These are phyloP conservation scores for Chlorella sp. DNA, from an alignment of 139 green algal species.

Conservation along the genomic window DNA sequence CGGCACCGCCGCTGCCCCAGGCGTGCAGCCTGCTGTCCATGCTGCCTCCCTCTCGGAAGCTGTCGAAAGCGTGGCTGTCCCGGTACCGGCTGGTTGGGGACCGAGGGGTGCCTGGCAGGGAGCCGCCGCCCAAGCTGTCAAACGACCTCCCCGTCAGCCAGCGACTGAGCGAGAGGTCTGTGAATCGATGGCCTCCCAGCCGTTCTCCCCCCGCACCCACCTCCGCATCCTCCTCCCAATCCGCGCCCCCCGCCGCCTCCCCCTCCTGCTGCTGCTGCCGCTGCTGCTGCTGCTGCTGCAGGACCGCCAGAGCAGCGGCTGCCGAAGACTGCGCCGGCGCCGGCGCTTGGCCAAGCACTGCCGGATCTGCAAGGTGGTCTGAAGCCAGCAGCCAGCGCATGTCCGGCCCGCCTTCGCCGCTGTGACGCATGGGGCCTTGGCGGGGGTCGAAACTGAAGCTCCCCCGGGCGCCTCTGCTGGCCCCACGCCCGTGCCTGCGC, in stretches of 20 bases:
- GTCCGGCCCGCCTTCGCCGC: neutral
- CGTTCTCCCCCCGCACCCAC: neutral
- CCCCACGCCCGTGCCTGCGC: neutral
- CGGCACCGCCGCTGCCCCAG: neutral
- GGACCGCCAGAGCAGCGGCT: neutral
- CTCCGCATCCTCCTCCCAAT: neutral
- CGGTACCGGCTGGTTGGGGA: neutral
- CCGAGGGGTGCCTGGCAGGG: neutral
- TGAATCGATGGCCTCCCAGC: constrained; percentile 11
- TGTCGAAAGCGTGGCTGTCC: neutral
- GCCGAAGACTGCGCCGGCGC: neutral
- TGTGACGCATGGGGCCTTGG: neutral
- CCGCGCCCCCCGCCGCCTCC: neutral
- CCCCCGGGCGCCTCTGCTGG: neutral
- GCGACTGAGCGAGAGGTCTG: neutral
- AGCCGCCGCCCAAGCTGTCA: constrained; percentile 4
- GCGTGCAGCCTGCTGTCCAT: neutral
- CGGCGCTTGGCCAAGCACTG: neutral
- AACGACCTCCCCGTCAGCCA: constrained; percentile 17
- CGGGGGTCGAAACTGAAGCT: constrained; percentile 10
- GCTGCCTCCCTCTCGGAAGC: neutral
- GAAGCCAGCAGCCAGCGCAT: neutral
- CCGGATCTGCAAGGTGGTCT: neutral
- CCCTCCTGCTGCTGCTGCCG: neutral
- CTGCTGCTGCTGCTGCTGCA: neutral